Percentiles rank a stretch among this genome's conserved stretches.
Conservation (phyloP, 2,329 filamentous ascomycete genomes). For the Fusarium odoratissimum region DNA sequence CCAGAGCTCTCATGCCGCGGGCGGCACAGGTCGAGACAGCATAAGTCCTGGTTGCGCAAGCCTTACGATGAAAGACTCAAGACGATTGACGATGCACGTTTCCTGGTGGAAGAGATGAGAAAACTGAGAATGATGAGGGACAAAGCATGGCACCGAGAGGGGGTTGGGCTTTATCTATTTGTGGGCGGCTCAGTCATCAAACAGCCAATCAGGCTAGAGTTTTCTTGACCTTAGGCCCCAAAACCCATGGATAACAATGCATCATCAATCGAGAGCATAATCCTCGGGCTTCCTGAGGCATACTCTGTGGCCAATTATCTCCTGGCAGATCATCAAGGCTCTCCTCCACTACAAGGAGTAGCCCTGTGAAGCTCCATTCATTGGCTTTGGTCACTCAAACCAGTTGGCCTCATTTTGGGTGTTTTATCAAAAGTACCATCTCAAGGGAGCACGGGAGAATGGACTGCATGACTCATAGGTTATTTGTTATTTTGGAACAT, state of each 20-base stretch:
- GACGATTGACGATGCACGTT: neutral
- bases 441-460: neutral
- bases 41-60: neutral
- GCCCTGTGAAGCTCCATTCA: neutral
- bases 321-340: neutral
- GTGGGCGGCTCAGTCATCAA: slow-evolving; percentile 1
- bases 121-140: slow-evolving; percentile 13
- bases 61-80: neutral
- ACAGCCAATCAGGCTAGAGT: slow-evolving; percentile 19
- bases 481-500: neutral
- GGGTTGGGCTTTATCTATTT: slow-evolving; percentile 29
- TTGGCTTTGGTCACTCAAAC: neutral
- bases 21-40: neutral
- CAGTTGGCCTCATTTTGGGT: neutral
- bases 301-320: neutral
- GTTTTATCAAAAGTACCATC: neutral
- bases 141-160: slow-evolving; percentile 20
- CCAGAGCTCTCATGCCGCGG: neutral
- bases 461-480: neutral
- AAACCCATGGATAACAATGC: neutral
- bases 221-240: neutral
- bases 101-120: neutral
- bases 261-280: neutral
- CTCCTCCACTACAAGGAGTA: neutral
- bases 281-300: neutral